These are phyloP conservation scores for Rhizophlyctis rosea DNA, from an alignment of 192 early-diverging fungal genomes.

Conservation along the genomic window DNA sequence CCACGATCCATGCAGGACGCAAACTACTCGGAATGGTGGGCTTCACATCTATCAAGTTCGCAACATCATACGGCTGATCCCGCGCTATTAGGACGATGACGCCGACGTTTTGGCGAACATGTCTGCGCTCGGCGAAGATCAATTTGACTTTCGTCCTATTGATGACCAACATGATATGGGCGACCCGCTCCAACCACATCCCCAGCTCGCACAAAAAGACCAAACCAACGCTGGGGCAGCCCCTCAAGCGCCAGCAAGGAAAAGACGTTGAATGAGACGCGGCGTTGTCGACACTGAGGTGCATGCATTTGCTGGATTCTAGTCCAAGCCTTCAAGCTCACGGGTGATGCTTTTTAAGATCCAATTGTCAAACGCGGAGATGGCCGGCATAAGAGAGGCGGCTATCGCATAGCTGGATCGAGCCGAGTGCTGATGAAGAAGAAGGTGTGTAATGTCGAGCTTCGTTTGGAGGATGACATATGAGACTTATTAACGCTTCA, in stretches of 20 bases:
- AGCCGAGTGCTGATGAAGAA: constrained; percentile 4
- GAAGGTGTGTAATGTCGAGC: neutral
- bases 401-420: constrained; percentile 4
- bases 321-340: too few relatives aligned
- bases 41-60: neutral
- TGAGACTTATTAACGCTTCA: neutral
- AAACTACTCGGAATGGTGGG: neutral
- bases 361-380: constrained; percentile 14
- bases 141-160: neutral
- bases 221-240: neutral
- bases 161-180: neutral
- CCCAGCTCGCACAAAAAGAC: neutral
- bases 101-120: neutral
- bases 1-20: constrained; percentile 6
- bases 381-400: constrained; percentile 11
- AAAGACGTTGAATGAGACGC: neutral
- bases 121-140: neutral
- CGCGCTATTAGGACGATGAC: neutral
- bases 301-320: neutral
- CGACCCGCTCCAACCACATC: neutral
- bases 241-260: neutral
- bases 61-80: neutral
- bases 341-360: constrained; percentile 15
- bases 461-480: neutral
- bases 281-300: constrained; percentile 15